Conservation (phyloP, 192 early-diverging fungal genomes). For the Powellomyces hirtus region DNA sequence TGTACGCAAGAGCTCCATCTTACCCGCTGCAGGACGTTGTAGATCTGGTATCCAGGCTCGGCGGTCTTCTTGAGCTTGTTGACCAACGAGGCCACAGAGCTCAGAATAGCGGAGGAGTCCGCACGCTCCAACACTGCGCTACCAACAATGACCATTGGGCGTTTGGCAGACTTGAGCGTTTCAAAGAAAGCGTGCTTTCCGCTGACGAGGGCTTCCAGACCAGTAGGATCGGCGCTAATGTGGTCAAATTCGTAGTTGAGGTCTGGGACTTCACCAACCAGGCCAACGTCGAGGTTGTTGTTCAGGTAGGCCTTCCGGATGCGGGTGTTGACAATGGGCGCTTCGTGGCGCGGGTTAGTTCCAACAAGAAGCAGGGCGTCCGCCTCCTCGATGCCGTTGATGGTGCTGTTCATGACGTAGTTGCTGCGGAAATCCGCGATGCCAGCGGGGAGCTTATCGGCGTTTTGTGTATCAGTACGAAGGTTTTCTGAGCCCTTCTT, state of each 20-base stretch:
- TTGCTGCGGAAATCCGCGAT: slow-evolving; percentile 83
- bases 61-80: slow-evolving; percentile 64
- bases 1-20: slow-evolving; percentile 9
- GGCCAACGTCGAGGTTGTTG: slow-evolving; percentile 72
- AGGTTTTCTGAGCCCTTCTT: slow-evolving; percentile 82
- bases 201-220: slow-evolving; percentile 67
- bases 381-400: slow-evolving; percentile 89
- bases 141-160: slow-evolving; percentile 89
- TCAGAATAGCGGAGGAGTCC: slow-evolving; percentile 72
- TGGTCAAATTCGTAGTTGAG: slow-evolving; percentile 92
- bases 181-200: slow-evolving; percentile 72
- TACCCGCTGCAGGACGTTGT: slow-evolving; percentile 87
- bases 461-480: slow-evolving; percentile 63
- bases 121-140: slow-evolving; percentile 71
- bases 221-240: slow-evolving; percentile 62
- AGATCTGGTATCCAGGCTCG: slow-evolving; percentile 82
- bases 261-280: slow-evolving; percentile 75
- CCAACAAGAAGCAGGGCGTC: slow-evolving; percentile 89
- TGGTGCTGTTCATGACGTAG: slow-evolving; percentile 80
- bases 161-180: slow-evolving; percentile 79
- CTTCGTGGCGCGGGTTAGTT: slow-evolving; percentile 96
- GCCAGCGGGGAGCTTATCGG: slow-evolving; percentile 46
- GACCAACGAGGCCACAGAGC: slow-evolving; percentile 73
- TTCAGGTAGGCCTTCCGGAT: slow-evolving; percentile 91
- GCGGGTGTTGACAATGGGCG: slow-evolving; percentile 91